Percentiles rank a stretch among this genome's conserved stretches.
phyloP scores from a whole-genome alignment of 2,329 filamentous ascomycete genomes.

The Aspergillus ibericus region DNA sequence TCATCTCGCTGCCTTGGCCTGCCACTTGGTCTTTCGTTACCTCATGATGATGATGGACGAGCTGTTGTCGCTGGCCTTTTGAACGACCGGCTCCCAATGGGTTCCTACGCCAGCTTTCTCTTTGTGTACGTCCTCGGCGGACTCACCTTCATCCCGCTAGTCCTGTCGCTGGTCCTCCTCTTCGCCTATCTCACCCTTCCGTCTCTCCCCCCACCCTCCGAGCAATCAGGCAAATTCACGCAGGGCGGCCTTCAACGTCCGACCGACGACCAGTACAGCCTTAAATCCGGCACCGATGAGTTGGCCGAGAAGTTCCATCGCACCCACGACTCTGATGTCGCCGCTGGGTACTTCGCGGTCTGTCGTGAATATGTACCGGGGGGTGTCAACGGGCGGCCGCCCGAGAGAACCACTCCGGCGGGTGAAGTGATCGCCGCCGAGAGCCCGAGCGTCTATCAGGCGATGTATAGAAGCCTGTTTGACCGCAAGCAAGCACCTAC shows the following conservation, averaged over 20 bases:
- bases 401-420: conserved; percentile 78
- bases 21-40: conserved; percentile 11
- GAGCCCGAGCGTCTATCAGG: conserved; percentile 94
- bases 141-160: conserved; percentile 78
- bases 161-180: conserved; percentile 61
- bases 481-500: conserved; percentile 68
- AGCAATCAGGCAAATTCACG: conserved; percentile 39
- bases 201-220: conserved; percentile 24
- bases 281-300: conserved; percentile 62
- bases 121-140: conserved; percentile 81
- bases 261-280: conserved; percentile 63
- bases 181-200: conserved; percentile 71
- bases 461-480: conserved; percentile 96
- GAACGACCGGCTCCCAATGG: conserved; percentile 40
- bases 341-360: conserved; percentile 92
- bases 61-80: conserved; percentile 31
- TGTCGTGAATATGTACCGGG: conserved; percentile 89
- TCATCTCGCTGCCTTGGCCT: conserved; percentile 2
- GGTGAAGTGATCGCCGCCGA: conserved; percentile 75
- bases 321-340: conserved; percentile 70
- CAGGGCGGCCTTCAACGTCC: conserved; percentile 48
- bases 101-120: conserved; percentile 58
- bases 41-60: conserved; percentile 33
- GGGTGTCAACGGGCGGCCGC: conserved; percentile 88
- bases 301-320: conserved; percentile 63